phyloP scores from a whole-genome alignment of 2,329 filamentous ascomycete genomes.

The Metarhizium robertsii region DNA sequence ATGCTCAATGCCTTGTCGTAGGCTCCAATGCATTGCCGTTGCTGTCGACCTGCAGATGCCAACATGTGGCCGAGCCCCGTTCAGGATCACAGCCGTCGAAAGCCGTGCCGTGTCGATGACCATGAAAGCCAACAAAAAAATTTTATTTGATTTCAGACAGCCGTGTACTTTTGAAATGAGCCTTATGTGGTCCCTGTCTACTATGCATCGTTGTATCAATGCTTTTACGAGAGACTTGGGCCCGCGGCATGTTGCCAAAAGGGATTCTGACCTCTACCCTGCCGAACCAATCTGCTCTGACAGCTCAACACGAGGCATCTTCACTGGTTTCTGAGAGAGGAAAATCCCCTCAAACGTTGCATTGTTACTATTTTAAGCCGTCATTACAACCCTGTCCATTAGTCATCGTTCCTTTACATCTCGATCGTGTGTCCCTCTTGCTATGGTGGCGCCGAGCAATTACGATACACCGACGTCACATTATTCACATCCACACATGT shows the following conservation, averaged over 20 bases:
- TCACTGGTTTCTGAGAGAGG: neutral
- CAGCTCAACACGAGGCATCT: neutral
- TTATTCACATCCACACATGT: neutral
- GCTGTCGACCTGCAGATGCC: neutral
- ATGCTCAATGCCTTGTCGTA: neutral
- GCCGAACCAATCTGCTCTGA: neutral
- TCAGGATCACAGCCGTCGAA: conserved; percentile 1
- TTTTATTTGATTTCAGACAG: neutral
- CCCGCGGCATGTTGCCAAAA: neutral
- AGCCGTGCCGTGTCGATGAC: conserved; percentile 2
- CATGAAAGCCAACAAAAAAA: neutral
- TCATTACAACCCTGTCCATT: neutral
- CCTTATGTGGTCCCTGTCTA: neutral
- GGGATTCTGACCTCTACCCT: neutral
- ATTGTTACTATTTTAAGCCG: neutral
- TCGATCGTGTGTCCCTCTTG: neutral
- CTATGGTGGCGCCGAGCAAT: neutral
- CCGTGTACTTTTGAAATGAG: neutral
- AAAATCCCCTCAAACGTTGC: neutral
- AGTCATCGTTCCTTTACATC: neutral
- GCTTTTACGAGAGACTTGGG: neutral
- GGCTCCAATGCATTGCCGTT: neutral
- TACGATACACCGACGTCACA: neutral
- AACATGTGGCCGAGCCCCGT: neutral
- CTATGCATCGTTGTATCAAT: neutral